Percentiles rank a stretch among this genome's conserved stretches.
Evolutionary conservation across 305 asterid species (phyloP).

Genomic region (Salvia sclarea): DNA sequence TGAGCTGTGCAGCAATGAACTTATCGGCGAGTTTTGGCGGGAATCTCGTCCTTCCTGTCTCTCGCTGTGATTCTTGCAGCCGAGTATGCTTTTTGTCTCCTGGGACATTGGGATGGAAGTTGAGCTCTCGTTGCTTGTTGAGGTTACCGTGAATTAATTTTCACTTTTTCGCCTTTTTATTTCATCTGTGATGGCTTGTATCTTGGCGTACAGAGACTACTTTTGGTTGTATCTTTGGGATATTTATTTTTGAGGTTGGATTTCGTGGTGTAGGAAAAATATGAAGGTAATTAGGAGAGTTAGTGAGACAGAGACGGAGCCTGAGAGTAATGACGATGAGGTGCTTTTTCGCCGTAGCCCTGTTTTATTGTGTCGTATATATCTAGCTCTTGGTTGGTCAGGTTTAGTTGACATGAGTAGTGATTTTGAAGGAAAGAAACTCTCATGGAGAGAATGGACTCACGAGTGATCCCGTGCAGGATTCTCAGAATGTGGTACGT

Average conservation of each 20-base stretch:
- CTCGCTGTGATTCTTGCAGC: conserved; percentile 53
- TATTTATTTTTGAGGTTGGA: too few relatives aligned
- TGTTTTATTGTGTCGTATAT: conserved; percentile 6
- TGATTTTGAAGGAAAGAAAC: conserved; percentile 54
- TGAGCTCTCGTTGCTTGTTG: conserved; percentile 39
- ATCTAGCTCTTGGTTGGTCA: conserved; percentile 5
- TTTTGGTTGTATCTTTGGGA: neutral
- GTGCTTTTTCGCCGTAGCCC: conserved; percentile 28
- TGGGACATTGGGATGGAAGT: conserved; percentile 36
- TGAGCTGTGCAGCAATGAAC: conserved; percentile 46
- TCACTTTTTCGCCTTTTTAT: neutral
- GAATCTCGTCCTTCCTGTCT: conserved; percentile 47
- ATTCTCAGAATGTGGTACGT: conserved; percentile 42
- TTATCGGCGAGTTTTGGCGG: conserved; percentile 61
- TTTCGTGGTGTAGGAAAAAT: conserved; percentile 47
- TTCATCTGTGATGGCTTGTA: neutral
- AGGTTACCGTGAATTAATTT: conserved; percentile 44
- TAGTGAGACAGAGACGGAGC: conserved; percentile 57
- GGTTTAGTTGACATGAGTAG: conserved; percentile 22
- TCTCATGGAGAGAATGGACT: conserved; percentile 42
- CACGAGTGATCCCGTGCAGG: conserved; percentile 36
- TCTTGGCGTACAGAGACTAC: too few relatives aligned
- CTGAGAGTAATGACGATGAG: conserved; percentile 62
- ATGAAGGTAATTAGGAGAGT: conserved; percentile 49
- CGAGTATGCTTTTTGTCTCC: conserved; percentile 43